Evolutionary conservation across 2,329 filamentous ascomycete species (phyloP).

Genomic region (Colletotrichum spinosum): DNA sequence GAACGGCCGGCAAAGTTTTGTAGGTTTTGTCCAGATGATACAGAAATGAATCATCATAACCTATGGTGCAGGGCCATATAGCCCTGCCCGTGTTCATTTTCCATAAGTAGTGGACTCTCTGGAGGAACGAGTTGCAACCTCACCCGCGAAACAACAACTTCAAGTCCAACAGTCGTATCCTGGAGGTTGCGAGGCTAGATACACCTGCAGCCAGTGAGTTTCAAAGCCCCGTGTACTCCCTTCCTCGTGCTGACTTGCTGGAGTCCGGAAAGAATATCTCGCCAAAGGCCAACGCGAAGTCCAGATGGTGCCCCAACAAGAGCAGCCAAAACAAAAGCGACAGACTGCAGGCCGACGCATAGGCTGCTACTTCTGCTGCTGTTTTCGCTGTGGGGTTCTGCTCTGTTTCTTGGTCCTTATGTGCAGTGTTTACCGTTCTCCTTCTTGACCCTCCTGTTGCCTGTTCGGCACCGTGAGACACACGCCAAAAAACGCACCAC

Average conservation of each 20-base stretch:
- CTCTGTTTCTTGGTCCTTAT: slow-evolving; percentile 1
- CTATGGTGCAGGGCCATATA: too few relatives aligned
- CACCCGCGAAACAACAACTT: too few relatives aligned
- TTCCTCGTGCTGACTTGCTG: too few relatives aligned
- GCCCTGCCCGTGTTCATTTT: too few relatives aligned
- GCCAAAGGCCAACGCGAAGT: background rate
- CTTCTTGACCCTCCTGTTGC: background rate
- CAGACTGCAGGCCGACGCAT: background rate
- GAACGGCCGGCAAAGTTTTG: background rate
- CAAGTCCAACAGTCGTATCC: too few relatives aligned
- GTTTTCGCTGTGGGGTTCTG: slow-evolving; percentile 12
- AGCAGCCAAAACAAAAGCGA: background rate
- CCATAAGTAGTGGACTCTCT: too few relatives aligned
- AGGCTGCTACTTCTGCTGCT: slow-evolving; percentile 18
- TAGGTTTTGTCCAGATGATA: slow-evolving; percentile 5
- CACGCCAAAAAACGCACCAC: background rate
- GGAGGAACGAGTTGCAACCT: too few relatives aligned
- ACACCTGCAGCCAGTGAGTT: too few relatives aligned
- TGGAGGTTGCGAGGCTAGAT: too few relatives aligned
- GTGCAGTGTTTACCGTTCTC: background rate
- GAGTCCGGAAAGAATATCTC: too few relatives aligned
- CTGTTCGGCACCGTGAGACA: background rate
- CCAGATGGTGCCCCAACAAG: background rate
- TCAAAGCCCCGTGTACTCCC: too few relatives aligned
- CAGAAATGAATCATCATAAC: background rate